These are phyloP conservation scores for Thermothelomyces thermophilus DNA, from an alignment of 2,329 filamentous ascomycete species.

Conservation along the genomic window DNA sequence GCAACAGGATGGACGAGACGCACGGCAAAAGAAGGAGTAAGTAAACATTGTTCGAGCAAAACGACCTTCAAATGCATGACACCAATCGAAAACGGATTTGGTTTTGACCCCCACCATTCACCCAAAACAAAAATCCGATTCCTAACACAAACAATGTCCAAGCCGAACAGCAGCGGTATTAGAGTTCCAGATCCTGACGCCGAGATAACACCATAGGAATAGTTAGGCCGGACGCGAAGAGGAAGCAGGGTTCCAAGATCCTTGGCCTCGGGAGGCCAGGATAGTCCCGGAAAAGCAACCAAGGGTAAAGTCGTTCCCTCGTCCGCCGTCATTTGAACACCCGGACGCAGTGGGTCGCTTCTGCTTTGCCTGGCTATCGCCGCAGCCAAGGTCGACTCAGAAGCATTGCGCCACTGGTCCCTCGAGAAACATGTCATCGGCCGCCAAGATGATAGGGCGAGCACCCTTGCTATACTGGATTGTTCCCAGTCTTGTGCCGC, in stretches of 20 bases:
- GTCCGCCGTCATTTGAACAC: too few species aligned
- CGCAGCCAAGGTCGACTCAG: neutral
- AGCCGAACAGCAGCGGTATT: neutral
- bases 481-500: constrained; percentile 38
- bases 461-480: neutral
- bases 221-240: neutral
- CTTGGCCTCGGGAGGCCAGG: too few species aligned
- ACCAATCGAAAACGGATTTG: neutral
- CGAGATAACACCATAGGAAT: neutral
- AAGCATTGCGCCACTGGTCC: neutral
- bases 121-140: neutral
- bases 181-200: constrained; percentile 1
- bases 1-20: neutral
- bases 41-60: neutral
- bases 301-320: too few species aligned
- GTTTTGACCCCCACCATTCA: neutral
- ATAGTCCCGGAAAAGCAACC: too few species aligned
- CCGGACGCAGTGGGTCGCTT: neutral
- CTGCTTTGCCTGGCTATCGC: neutral
- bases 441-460: neutral
- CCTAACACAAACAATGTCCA: neutral
- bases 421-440: neutral
- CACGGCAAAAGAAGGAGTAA: neutral
- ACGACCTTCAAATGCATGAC: neutral
- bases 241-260: neutral